These are phyloP conservation scores for Sporothrix phasma DNA, from an alignment of 2,329 filamentous ascomycete genomes.

Conservation along the genomic window DNA sequence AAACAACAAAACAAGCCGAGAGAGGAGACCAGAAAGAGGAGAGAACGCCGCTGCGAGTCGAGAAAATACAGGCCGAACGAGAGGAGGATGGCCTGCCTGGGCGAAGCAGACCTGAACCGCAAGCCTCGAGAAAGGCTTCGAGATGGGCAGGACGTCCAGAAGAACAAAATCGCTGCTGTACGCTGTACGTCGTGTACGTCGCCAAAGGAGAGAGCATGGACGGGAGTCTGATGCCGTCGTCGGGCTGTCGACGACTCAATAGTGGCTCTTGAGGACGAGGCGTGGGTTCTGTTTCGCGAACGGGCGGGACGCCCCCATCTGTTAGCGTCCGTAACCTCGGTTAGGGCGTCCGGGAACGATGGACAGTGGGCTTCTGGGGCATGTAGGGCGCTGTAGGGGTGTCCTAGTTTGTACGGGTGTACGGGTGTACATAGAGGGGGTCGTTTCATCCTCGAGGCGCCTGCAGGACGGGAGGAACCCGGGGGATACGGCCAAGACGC, in stretches of 20 bases:
- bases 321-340: slow-evolving; percentile 16
- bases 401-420: too few species aligned
- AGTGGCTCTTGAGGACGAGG: slow-evolving; percentile 13
- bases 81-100: not conserved
- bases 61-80: not conserved
- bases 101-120: not conserved
- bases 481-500: not conserved
- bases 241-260: not conserved
- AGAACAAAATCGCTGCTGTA: not conserved
- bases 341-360: not conserved
- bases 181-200: not conserved
- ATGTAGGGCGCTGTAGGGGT: not conserved
- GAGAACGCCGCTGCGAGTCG: not conserved
- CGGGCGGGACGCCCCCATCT: not conserved
- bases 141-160: not conserved
- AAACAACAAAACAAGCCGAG: not conserved
- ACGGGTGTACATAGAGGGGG: too few species aligned
- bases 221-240: not conserved
- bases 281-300: slow-evolving; percentile 5
- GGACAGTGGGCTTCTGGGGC: not conserved
- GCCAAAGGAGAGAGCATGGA: not conserved
- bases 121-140: not conserved
- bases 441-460: not conserved
- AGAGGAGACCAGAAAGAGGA: too few species aligned
- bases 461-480: slow-evolving; percentile 12